Base-by-base conservation (phyloP, 768 basidiomycete genomes). In the Mycena vitilis region DNA sequence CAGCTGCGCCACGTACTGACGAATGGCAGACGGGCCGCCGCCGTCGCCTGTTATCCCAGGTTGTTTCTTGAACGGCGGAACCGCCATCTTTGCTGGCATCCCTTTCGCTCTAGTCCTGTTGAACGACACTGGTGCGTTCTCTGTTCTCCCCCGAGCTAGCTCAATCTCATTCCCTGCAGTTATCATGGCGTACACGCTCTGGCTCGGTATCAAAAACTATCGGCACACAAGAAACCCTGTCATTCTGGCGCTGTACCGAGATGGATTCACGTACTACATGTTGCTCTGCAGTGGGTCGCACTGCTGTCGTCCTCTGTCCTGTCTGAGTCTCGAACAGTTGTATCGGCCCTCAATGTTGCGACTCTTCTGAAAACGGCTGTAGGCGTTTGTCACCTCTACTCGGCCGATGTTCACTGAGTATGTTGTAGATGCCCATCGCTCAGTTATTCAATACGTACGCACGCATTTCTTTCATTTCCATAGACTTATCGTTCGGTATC, bases 241-340 rank as follows among this genome's bases (percentile, higher is more conserved):
- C 1, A 63, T 78, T 12, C 52, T 57, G 8, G 70, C 72, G 2
- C 51, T 78, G 0, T 78, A 74, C 56, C 70, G 72, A 23, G 77
- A 78, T 37, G 75, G 77, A 2, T 66, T 73, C 48, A 65, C 66
- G n/a, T 76, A 75, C 56, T 78, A 74, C 36, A 23, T 78, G 8
- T 73, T 72, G 54, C 47, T 76, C 18, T 75, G 71, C 60, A 23
- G 75, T 78, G 48, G 40, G 75, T 66, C 6, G 7, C 23, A 11
- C 13, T 18, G 10, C 36, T 34, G 18, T 13, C 30, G 30, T 20
- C 20, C 20, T 20, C 16, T 36, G n/a, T 22, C 48, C 34, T 13
- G 30, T 16, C 16, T 18, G 16, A 56, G 7, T 40, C 20, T 30
- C 3, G 9, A 40, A 16, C 56, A 71, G 70, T 56, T 5, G 61